Evolutionary conservation across 1,139 yeast species (phyloP), one percentile per base, ranked within the genome.

Genomic region (Nematodospora anomalae): DNA sequence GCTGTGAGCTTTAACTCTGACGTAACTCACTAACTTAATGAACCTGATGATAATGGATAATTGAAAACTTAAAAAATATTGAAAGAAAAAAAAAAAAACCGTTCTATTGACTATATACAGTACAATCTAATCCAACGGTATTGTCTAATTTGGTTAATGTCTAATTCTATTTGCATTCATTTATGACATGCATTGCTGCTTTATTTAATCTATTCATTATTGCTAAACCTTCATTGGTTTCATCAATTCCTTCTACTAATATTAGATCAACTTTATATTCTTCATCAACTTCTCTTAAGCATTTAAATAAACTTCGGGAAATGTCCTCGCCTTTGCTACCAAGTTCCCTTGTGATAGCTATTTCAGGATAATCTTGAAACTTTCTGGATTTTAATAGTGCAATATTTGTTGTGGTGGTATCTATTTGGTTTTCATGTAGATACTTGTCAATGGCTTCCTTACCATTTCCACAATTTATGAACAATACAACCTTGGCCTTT

Each of bases 181-280:
- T n/a, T n/a, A n/a, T n/a, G n/a, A 30, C 73, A 36, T 73, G 77
- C 4, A 75, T 64, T 0, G 98, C 95, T 3, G 98, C 98, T 57
- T 92, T 92, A 34, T 75, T 70, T 27, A 92, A 67, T 47, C 98
- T 66, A 57, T 92, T 92, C 97, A 92, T 90, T 29, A 92, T 83
- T 0, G 98, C 98, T 38, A 90, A 68, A 0, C 98, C 98, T 52
- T 89, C 94, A 37, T 83, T 71, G 1, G 67, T 58, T 46, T 82
- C 87, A 16, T 69, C 75, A 4, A 87, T 74, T 0, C 92, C 92
- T 52, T 87, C 88, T 0, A 87, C 87, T 31, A 89, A 64, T 6
- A 89, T 85, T 28, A 76, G 44, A 43, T 80, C 85, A 3, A 78
- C 85, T 24, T 36, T 33, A 1, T 67, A 70, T 24, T 58, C 50